Base-by-base conservation (phyloP, 2,329 filamentous ascomycete species). In the Aspergillus versicolor region DNA sequence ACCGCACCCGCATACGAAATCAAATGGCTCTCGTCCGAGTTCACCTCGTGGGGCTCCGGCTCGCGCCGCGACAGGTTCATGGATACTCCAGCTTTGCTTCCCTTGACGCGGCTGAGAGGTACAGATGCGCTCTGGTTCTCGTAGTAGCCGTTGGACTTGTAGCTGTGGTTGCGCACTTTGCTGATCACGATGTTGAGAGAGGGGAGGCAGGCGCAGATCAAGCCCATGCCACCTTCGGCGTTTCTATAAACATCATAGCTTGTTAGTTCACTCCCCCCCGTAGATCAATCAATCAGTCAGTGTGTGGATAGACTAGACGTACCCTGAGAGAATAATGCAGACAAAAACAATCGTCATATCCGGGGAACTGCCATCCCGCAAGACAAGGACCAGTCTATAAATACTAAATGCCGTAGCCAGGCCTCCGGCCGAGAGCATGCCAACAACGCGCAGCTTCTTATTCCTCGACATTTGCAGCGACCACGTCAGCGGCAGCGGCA, bases 151-250 rank as follows among this genome's bases (percentile, higher is more conserved):
- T 38, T 63, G 3, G 68, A 67, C n/a, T 63, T 62, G 63, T 69
- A 67, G 54, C 56, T 58, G 22, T 65, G 58, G 51, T 61, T 66
- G 52, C 60, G 61, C 38, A 69, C 58, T 43, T 69, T 63, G 44
- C 55, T 54, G 40, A 70, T 49, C 17, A 72, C 52, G 56, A 71
- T 64, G 55, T 71, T 74, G 11, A 74, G 49, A 2, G 68, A 65
- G 1, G 72, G 72, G 5, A 75, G 67, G 62, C 72, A 75, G 21
- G 72, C 71, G 55, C 72, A 75, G 55, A 75, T 74, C 24, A 75
- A 55, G 5, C 71, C 72, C 42, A 75, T 59, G 46, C 70, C 72
- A 32, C 67, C 71, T 61, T 75, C 72, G 41, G 72, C 72, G 51
- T 75, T 74, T 12, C 71, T 74, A 50, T n/a, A n/a, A n/a, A n/a